Evolutionary conservation across 1,284 basidiomycete genomes (phyloP), one percentile per base, ranked within the genome.

Genomic region (Rugiboletus extremiorientalis): DNA sequence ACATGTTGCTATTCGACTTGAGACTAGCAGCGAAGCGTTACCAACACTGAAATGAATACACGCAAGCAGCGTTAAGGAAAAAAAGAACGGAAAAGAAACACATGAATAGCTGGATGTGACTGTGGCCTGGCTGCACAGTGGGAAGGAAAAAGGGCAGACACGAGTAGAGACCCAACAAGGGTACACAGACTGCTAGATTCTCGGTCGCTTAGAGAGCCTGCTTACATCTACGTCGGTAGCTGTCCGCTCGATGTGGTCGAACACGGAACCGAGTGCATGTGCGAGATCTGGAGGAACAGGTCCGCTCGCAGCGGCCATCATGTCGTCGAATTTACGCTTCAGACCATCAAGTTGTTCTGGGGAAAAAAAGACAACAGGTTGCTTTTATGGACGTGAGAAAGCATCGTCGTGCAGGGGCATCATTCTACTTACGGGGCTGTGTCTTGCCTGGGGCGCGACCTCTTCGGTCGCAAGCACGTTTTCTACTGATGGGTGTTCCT

Each of bases 191-290:
- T 2, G n/a, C 54, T 72, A 70, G n/a, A 68, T 62, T 42, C 70
- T 58, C 45, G 47, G 68, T 47, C 70, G 71, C 53, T 70, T 70
- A 23, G 63, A 57, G 10, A 54, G 43, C 41, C 71, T 55, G 48
- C 55, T 58, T 14, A 68, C 37, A 40, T 70, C 70, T 41, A 70
- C 38, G 4, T 70, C 68, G 11, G 59, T 59, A 28, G 55, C 59
- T 22, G 71, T 70, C 51, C 67, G 68, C 46, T 70, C 68, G 54
- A 70, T 72, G 33, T 70, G 68, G 48, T 73, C 68, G 31, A 70
- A 73, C 18, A 70, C 71, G n/a, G 71, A 62, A n/a, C 70, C 71
- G 14, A 70, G 60, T 7, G 65, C 67, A 22, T 66, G 70, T 14
- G 68, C 68, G 22, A 73, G 60, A 1, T 72, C 67, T 10, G 70